Evolutionary conservation across 345 rosid genomes (phyloP).

Genomic region (Moricandia arvensis): DNA sequence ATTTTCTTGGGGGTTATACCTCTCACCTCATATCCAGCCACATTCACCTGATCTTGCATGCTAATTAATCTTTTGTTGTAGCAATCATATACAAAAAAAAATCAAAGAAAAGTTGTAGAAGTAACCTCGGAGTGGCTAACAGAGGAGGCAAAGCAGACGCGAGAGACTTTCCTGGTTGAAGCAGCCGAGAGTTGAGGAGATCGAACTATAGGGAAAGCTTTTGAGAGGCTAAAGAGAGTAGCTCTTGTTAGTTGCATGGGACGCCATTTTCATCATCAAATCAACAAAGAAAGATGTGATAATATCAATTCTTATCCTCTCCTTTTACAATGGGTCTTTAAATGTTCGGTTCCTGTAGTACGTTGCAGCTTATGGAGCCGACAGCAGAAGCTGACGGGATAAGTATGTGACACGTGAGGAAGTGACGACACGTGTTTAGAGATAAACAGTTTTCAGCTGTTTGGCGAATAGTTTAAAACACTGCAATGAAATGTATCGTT

Average conservation of each 20-base stretch:
- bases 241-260: conserved; percentile 31
- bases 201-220: conserved; percentile 22
- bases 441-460: not conserved
- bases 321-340: not conserved
- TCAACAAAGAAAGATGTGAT: conserved; percentile 5
- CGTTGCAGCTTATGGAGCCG: conserved; percentile 22
- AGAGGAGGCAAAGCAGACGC: conserved; percentile 34
- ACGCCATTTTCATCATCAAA: conserved; percentile 25
- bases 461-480: not conserved
- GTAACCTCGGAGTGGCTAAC: conserved; percentile 28
- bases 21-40: not conserved
- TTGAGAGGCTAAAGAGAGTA: conserved; percentile 19
- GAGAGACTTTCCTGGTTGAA: conserved; percentile 19
- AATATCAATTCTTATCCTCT: not conserved
- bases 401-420: conserved; percentile 15
- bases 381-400: conserved; percentile 9
- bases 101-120: not conserved
- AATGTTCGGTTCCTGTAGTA: conserved; percentile 11
- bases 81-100: not conserved
- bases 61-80: not conserved
- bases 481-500: not conserved
- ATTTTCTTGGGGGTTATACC: too few relatives aligned
- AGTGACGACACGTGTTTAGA: conserved; percentile 6
- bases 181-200: conserved; percentile 21
- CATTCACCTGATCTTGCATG: not conserved